Evolutionary conservation across 1,284 basidiomycete genomes (phyloP), one percentile per base, ranked within the genome.

Genomic region (Microbotryomycetes sp.): DNA sequence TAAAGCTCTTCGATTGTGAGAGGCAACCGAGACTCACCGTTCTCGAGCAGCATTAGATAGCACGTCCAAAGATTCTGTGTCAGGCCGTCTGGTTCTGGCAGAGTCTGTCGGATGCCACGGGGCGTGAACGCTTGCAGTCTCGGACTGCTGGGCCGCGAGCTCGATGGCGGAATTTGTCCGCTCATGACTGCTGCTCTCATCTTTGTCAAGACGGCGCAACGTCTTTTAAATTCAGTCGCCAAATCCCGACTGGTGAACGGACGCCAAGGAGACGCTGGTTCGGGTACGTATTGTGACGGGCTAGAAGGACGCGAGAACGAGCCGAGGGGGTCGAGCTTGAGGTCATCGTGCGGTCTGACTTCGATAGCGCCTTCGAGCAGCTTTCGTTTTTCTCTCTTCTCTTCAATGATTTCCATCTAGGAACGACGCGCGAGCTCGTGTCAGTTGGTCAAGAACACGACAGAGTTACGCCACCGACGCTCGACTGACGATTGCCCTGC

Each of bases 1-100:
- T 27, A 4, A 11, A 15, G 5, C 7, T 4, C 31, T 31, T 13
- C 48, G n/a, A 7, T 28, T 51, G 31, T 30, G 21, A 5, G 29
- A 23, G 30, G 18, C 56, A 21, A 7, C n/a, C 21, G 31, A 26
- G 27, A 73, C 76, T 68, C 59, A 76, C 77, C 78, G 60, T 79
- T 76, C 69, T 79, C 78, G 3, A 76, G 75, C 30, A 77, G 64
- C 57, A 79, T 69, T 58, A 78, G 73, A 71, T 75, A 79, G n/a
- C 76, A 69, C 2, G 70, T 73, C 77, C 77, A 78, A 30, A 78
- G 58, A 60, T 75, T 76, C 50, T 68, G 59, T 9, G 69, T 72
- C 35, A 70, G 65, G 35, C 76, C 67, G 57, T 67, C 63, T 35
- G 62, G 64, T 59, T 68, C 67, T 9, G 26, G 27, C 16, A 66